Base-by-base conservation (phyloP, 208 protist genomes). In the Leishmania martiniquensis region DNA sequence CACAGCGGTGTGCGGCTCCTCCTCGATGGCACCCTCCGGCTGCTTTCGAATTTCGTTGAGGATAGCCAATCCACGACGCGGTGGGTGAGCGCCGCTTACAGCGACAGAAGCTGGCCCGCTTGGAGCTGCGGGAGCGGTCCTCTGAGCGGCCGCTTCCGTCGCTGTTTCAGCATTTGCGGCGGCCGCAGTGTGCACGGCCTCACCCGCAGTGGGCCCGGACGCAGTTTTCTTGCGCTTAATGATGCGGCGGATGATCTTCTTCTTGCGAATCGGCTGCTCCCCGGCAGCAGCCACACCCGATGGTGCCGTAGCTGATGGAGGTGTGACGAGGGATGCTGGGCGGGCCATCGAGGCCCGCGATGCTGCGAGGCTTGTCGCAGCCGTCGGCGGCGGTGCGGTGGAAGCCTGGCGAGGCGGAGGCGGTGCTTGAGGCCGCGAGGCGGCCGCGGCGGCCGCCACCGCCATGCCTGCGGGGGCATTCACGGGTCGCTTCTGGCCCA, bases 231-330 rank as follows among this genome's bases (percentile, higher is more conserved):
- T 78, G 59, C 79, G 79, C 79, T 83, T 83, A 52, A 83, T 75
- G 22, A 83, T 78, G 32, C 79, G 79, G 29, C 79, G 79, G 29
- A 83, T 83, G 12, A 83, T 83, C 32, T 83, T 83, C 74, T 83
- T 83, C 59, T 78, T 83, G 7, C 42, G 54, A 13, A 73, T 44
- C 42, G 60, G 4, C 4, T 29, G 69, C 1, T 32, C 39, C 37
- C 12, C 67, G 25, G 20, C 49, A 62, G 51, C 42, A 9, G 15
- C 47, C 47, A 9, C 47, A 51, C 15, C 47, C 13, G 71, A 15
- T 39, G 54, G 44, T 2, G 71, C 44, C 22, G n/a, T 17, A 20
- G 70, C 20, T 1, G 77, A 34, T n/a, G 78, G 72, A 4, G 78
- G 78, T 2, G 65, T 75, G n/a, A 77, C 78, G n/a, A 83, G 72